Evolutionary conservation across 2,329 filamentous ascomycete genomes (phyloP).

Genomic region (Cladophialophora yegresii): DNA sequence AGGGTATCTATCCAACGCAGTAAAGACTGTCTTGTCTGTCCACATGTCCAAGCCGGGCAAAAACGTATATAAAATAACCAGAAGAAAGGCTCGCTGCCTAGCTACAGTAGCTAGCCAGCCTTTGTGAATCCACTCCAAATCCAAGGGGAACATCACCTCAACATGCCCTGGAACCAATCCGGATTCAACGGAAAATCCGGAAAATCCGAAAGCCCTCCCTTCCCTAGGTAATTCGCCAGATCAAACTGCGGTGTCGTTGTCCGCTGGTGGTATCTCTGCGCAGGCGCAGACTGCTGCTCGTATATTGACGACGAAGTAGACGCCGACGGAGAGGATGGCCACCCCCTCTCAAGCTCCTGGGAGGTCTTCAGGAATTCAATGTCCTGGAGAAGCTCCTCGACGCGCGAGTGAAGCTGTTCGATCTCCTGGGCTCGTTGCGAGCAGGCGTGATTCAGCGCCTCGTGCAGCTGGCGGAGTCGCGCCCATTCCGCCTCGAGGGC

Average conservation of each 20-base stretch:
- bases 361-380: constrained; percentile 11
- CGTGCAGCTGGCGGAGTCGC: constrained; percentile 11
- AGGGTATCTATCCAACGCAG: not conserved
- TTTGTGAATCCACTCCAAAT: no score
- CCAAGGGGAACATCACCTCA: not conserved
- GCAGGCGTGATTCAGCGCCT: constrained; percentile 10
- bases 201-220: constrained; percentile 4
- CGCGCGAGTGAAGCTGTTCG: constrained; percentile 10
- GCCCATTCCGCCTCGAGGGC: constrained; percentile 13
- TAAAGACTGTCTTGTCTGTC: not conserved
- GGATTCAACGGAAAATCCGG: constrained; percentile 2
- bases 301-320: not conserved
- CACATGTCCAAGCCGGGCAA: not conserved
- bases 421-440: constrained; percentile 11
- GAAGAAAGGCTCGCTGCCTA: no score
- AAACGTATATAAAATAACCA: not conserved
- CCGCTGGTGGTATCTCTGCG: not conserved
- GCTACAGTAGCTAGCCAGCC: no score
- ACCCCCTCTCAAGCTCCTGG: constrained; percentile 8
- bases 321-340: constrained; percentile 1
- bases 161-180: not conserved
- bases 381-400: constrained; percentile 13
- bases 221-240: constrained; percentile 2
- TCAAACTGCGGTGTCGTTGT: constrained; percentile 1
- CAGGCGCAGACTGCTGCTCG: not conserved